These are phyloP conservation scores for Carallia pectinifolia DNA, from an alignment of 345 rosid genomes.

Conservation along the genomic window DNA sequence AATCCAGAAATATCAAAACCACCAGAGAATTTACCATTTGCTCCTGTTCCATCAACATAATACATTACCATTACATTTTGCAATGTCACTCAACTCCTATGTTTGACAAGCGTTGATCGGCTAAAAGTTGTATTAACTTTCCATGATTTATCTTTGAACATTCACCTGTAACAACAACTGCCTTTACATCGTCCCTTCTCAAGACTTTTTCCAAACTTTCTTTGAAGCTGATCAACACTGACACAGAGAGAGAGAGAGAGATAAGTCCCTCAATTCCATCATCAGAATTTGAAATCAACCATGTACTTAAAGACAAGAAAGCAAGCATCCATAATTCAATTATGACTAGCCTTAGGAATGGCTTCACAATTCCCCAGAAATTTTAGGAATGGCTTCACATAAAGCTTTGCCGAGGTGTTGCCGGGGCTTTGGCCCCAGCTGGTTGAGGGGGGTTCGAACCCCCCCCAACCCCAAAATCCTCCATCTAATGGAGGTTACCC, in stretches of 20 bases:
- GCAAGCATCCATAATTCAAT: neutral
- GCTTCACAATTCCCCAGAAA: neutral
- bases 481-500: no score
- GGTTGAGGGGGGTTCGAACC: no score
- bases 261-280: neutral
- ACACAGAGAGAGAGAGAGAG: slow-evolving; percentile 3
- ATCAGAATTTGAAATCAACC: no score
- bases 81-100: neutral
- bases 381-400: neutral
- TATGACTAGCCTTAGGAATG: neutral
- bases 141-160: slow-evolving; percentile 3
- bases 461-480: no score
- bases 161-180: slow-evolving; percentile 84
- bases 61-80: slow-evolving; percentile 13
- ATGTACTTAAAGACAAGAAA: neutral
- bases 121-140: neutral
- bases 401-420: no score
- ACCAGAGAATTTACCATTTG: slow-evolving; percentile 89
- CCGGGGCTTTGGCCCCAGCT: no score
- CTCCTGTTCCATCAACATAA: slow-evolving; percentile 48
- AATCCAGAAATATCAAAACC: slow-evolving; percentile 89
- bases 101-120: neutral
- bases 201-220: slow-evolving; percentile 75
- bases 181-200: slow-evolving; percentile 85
- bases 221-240: slow-evolving; percentile 74